Base-by-base conservation (phyloP, 2,329 filamentous ascomycete genomes). In the Cryphonectria carpinicola region DNA sequence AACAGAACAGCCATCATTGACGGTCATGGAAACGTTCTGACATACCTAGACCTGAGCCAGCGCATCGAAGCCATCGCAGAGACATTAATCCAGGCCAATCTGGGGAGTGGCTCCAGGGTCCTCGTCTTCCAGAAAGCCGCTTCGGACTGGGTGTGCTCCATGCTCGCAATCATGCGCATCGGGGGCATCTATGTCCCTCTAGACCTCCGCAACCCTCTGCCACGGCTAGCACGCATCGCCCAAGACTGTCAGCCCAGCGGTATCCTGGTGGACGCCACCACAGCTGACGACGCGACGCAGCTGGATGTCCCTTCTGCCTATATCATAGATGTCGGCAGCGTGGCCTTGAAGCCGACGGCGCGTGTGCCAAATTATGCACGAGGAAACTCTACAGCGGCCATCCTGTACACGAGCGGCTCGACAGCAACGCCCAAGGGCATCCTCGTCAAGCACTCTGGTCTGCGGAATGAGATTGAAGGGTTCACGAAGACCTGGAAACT, bases 131-230 rank as follows among this genome's bases (percentile, higher is more conserved):
- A 56, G 25, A 4, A 56, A 10, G 52, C 52, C 25, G 72, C 76
- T 0, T 52, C 75, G 0, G 79, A 84, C 58, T 81, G 76, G 75
- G 74, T 82, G 6, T 76, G 69, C 60, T 81, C 80, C 0, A 71
- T 85, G 60, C 77, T 85, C 4, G 84, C 81, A 7, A 82, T 85
- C 54, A 72, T 79, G 67, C 75, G 78, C 0, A 66, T 82, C 11
- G 83, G 83, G 0, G 78, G 76, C 14, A 74, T 79, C 1, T 82
- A 82, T 54, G 76, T 84, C 5, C 82, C 82, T 3, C 75, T 87
- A 0, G 85, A 87, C 67, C 62, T 76, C 0, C 71, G 75, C 0
- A 78, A 75, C 13, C 75, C 78, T 1, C 19, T 76, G 0, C 32
- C 75, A 8, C 77, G 83, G 1, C 78, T 83, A 0, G 69, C 74